Evolutionary conservation across 768 basidiomycete species (phyloP), one percentile per base, ranked within the genome.

Genomic region (Cystofilobasidium bisporidii): DNA sequence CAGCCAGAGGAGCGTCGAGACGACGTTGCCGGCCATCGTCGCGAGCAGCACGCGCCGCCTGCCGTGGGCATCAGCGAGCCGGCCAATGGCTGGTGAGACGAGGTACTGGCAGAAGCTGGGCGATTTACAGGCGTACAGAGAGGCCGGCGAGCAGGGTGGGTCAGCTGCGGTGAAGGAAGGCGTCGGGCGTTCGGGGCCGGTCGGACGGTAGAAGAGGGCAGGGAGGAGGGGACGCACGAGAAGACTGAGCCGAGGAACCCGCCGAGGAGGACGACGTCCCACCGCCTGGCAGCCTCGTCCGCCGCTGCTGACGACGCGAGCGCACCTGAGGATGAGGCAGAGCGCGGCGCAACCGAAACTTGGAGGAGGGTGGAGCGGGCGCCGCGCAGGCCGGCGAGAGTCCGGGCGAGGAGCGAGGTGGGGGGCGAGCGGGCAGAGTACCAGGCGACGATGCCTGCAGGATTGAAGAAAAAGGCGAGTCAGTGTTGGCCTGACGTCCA

Each of bases 261-360:
- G 10, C 92, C 92, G n/a, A 99, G 81, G 30, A 98, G 82, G 20
- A 98, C 91, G 20, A 97, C 80, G 74, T 99, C 94, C 91, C 93
- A 96, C 82, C 83, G 84, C 36, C 74, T 12, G 69, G 69, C 28
- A 65, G 50, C 62, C 60, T 12, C 14, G 24, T 10, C 24, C 9
- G 12, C 60, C 56, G 47, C 58, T 5, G 43, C 6, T 15, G 32
- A 36, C 41, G 40, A 11, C 47, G 55, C 1, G 41, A 5, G 43
- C 62, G n/a, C 47, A 22, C n/a, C 26, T 55, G 11, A 67, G 81
- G 17, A 62, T 48, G 47, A 55, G 77, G 76, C 38, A 79, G 75
- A n/a, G n/a, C n/a, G n/a, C n/a, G n/a, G n/a, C 36, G 36, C 12
- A 40, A 85, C 80, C 43, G 82, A 81, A 75, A 86, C 86, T 1